phyloP scores from a whole-genome alignment of 257 asterid genomes.

The Perilla frutescens region DNA sequence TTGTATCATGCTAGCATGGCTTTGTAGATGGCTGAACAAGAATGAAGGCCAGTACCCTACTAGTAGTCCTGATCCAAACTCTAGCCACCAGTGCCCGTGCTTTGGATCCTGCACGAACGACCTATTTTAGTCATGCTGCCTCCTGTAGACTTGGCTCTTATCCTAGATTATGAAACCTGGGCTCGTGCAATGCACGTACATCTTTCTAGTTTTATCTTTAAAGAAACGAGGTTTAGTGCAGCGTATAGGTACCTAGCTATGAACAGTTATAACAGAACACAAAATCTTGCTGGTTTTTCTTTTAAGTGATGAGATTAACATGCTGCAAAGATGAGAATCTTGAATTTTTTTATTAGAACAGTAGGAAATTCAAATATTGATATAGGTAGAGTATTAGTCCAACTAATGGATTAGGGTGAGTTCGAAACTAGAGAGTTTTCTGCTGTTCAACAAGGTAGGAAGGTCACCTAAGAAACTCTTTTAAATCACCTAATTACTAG shows the following conservation, averaged over 20 bases:
- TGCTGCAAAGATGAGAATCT: slow-evolving; percentile 47
- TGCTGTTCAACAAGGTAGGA: not conserved
- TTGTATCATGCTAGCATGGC: slow-evolving; percentile 89
- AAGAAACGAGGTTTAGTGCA: not conserved
- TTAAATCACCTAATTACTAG: slow-evolving; percentile 13
- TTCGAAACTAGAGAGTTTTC: slow-evolving; percentile 20
- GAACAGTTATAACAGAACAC: slow-evolving; percentile 6
- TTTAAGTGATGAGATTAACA: slow-evolving; percentile 25
- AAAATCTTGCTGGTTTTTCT: slow-evolving; percentile 41
- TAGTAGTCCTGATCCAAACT: slow-evolving; percentile 78
- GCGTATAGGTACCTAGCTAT: not conserved
- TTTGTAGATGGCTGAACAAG: slow-evolving; percentile 70
- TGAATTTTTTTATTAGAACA: slow-evolving; percentile 33
- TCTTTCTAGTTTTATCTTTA: not conserved
- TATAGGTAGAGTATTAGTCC: slow-evolving; percentile 29
- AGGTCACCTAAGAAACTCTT: not conserved
- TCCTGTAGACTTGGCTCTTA: not conserved
- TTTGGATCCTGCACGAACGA: slow-evolving; percentile 70
- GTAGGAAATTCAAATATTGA: slow-evolving; percentile 35
- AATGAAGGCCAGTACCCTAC: slow-evolving; percentile 91
- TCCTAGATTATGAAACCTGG: not conserved
- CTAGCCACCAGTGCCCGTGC: slow-evolving; percentile 99
- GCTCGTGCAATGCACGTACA: not conserved
- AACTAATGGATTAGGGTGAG: slow-evolving; percentile 22
- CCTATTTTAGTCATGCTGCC: not conserved